Evolutionary conservation across 1,284 basidiomycete species (phyloP), one percentile per base, ranked within the genome.

Genomic region (Papiliotrema terrestris): DNA sequence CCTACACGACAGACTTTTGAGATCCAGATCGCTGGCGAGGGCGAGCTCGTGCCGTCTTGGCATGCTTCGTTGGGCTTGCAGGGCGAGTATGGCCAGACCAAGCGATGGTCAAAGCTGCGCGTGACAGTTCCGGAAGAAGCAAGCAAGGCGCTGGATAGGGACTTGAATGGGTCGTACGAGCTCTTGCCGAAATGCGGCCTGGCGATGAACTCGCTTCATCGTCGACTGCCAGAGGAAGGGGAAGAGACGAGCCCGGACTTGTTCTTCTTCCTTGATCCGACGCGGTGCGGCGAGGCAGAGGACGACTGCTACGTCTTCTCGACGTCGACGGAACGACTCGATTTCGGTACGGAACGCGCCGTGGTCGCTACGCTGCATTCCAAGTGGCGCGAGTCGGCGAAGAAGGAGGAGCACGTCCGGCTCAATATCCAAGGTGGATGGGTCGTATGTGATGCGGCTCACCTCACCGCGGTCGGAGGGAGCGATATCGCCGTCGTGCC

Each of bases 181-280:
- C 83, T 95, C 38, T 79, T 93, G 49, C 86, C 89, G 58, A 86
- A 86, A 69, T 97, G 93, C 59, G 93, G 93, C 1, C 92, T 91
- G 0, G 91, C 94, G 1, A 91, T 89, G 69, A 82, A 83, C 25
- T 88, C 89, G n/a, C 79, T 97, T 38, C 91, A 96, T 75, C 85
- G 83, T 73, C 86, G 83, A 58, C 71, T 79, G 35, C 49, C 73
- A 20, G 74, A 75, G 3, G 60, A 72, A 0, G 78, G 78, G 13
- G 83, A 85, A 20, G 63, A 54, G 0, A 68, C 72, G 4, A 74
- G 85, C 23, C 84, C 88, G 0, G 82, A 84, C 0, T 67, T 95
- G 9, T 95, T 86, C 79, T 80, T 96, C 78, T 83, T 94, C 69
- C 80, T 93, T 43, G 90, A 95, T 68, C 89, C 92, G 8, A 85